phyloP scores from a whole-genome alignment of 1,284 basidiomycete genomes.

The Sanghuangporus baumii region DNA sequence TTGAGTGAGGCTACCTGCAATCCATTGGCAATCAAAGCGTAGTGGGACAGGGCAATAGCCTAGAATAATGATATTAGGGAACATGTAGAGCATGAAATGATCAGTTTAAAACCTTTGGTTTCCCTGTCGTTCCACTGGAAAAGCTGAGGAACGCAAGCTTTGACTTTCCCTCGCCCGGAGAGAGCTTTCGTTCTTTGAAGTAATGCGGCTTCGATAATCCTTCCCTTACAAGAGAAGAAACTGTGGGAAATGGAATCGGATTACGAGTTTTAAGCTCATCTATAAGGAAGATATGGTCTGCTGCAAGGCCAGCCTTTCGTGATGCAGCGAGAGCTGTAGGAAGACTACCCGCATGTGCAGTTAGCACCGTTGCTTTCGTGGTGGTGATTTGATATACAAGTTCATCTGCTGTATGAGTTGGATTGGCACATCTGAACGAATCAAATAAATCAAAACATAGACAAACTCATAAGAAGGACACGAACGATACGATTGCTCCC shows the following conservation, averaged over 20 bases:
- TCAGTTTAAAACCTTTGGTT: slow-evolving; percentile 52
- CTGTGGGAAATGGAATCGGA: slow-evolving; percentile 26
- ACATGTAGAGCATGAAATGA: neutral
- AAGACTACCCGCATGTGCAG: slow-evolving; percentile 51
- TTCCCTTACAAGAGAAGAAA: slow-evolving; percentile 51
- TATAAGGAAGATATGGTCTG: slow-evolving; percentile 52
- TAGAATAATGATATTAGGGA: slow-evolving; percentile 23
- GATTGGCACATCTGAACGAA: slow-evolving; percentile 49
- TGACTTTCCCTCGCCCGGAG: slow-evolving; percentile 57
- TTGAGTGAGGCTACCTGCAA: slow-evolving; percentile 51
- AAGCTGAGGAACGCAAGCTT: slow-evolving; percentile 73
- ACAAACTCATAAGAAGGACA: neutral
- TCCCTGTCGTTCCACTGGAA: slow-evolving; percentile 82
- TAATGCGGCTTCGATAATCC: slow-evolving; percentile 38
- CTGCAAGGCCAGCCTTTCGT: slow-evolving; percentile 42
- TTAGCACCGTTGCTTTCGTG: slow-evolving; percentile 50
- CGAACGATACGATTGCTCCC: slow-evolving; percentile 65
- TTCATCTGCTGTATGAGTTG: slow-evolving; percentile 60
- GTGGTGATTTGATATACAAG: slow-evolving; percentile 54
- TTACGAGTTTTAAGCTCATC: slow-evolving; percentile 24
- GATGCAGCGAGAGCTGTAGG: slow-evolving; percentile 47
- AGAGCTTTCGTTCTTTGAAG: slow-evolving; percentile 47
- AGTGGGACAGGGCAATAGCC: slow-evolving; percentile 70
- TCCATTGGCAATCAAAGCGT: slow-evolving; percentile 59
- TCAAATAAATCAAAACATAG: slow-evolving; percentile 20